phyloP scores from a whole-genome alignment of 495 filamentous ascomycete genomes.

The Penicillium soppii region DNA sequence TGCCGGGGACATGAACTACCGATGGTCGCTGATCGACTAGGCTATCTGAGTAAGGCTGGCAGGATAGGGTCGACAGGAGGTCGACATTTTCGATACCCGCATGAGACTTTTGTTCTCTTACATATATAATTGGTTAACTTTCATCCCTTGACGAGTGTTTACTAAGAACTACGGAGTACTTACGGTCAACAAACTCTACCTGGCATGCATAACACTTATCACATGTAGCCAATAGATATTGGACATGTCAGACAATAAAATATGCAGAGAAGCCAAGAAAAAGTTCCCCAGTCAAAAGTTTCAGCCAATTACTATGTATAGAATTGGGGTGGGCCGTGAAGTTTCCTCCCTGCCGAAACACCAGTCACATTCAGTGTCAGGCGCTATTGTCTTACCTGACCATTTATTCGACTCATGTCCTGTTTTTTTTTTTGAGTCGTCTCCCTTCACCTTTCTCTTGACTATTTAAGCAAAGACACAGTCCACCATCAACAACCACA shows the following conservation, averaged over 20 bases:
- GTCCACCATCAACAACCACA: neutral
- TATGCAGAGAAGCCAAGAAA: neutral
- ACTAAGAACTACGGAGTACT: neutral
- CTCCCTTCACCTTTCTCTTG: neutral
- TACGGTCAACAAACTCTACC: neutral
- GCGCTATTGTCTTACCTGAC: constrained; percentile 3
- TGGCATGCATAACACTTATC: constrained; percentile 2
- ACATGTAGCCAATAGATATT: neutral
- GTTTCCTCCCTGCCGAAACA: neutral
- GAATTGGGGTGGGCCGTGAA: neutral
- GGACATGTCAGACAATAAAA: neutral
- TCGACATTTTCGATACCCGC: neutral
- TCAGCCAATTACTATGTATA: constrained; percentile 3
- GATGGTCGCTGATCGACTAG: neutral
- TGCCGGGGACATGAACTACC: neutral
- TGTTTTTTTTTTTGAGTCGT: neutral
- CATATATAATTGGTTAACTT: neutral
- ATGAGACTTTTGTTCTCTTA: neutral
- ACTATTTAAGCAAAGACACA: neutral
- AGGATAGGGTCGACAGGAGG: neutral
- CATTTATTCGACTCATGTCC: neutral
- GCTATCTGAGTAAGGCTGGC: neutral
- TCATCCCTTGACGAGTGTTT: neutral
- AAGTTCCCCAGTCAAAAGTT: neutral
- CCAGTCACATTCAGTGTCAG: constrained; percentile 4